A percentile compares a stretch with the other conserved stretches of the same genome.
Conservation (phyloP, 2,329 filamentous ascomycete species). For the Nothomitra cinnamomea region DNA sequence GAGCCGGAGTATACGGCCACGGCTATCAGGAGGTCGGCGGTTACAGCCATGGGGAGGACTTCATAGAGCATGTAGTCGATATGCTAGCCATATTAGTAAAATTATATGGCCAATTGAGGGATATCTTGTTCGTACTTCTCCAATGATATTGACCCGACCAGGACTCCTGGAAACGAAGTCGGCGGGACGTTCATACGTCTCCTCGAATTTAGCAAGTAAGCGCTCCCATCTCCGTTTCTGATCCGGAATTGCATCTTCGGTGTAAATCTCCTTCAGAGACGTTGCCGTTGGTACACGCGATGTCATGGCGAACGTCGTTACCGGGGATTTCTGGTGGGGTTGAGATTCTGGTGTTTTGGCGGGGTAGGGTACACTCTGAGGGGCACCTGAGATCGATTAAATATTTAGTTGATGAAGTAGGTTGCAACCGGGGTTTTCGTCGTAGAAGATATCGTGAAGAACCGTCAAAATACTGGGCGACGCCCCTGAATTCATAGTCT, state of each 20-base stretch:
- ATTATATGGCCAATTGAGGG: neutral
- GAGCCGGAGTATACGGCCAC: constrained; percentile 37
- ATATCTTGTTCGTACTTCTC: constrained; percentile 38
- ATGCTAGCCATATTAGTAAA: constrained; percentile 32
- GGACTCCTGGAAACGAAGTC: constrained; percentile 80
- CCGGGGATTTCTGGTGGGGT: neutral
- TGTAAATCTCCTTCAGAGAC: constrained; percentile 70
- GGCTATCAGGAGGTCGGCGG: constrained; percentile 77
- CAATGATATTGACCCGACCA: constrained; percentile 93
- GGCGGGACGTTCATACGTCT: constrained; percentile 50
- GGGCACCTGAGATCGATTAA: no score
- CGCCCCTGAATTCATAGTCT: no score
- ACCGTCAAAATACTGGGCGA: no score
- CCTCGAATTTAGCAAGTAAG: constrained; percentile 54
- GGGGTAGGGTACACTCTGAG: no score
- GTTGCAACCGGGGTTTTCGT: no score
- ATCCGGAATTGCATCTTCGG: constrained; percentile 46
- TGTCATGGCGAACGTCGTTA: neutral
- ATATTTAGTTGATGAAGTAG: no score
- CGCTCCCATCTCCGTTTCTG: constrained; percentile 62
- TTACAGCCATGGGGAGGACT: constrained; percentile 89
- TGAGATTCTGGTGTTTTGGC: neutral
- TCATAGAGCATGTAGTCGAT: constrained; percentile 98
- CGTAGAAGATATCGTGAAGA: no score
- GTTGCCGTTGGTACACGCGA: constrained; percentile 51